Evolutionary conservation across 129 eudicot genomes (phyloP).

Genomic region (Artemisia annua): DNA sequence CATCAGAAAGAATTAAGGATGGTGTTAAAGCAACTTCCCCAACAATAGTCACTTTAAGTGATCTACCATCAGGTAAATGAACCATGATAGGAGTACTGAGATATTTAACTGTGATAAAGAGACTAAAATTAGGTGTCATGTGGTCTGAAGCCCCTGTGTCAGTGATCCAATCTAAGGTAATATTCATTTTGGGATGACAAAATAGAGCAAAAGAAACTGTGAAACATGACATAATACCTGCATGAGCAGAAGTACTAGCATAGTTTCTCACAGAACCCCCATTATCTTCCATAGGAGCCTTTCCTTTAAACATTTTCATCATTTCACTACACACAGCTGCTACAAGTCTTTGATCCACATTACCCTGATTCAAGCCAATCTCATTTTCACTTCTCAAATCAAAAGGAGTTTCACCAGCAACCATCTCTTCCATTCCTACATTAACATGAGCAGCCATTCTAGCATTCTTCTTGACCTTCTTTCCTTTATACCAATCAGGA

Average conservation of each 20-base stretch:
- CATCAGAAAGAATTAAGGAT: too few species aligned
- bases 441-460: neutral
- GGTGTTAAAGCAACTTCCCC: too few species aligned
- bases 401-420: neutral
- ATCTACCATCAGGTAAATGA: too few species aligned
- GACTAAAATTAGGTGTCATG: neutral
- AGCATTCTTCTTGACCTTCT: neutral
- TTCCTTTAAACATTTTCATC: neutral
- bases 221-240: neutral
- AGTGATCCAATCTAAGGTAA: neutral
- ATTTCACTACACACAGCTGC: neutral
- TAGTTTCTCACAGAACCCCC: neutral
- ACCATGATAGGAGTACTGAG: too few species aligned
- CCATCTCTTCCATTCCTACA: neutral
- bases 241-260: neutral
- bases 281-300: neutral
- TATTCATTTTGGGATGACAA: too few species aligned
- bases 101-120: neutral
- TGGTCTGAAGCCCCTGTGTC: neutral
- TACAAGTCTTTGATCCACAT: neutral
- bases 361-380: neutral
- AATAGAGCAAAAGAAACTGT: neutral
- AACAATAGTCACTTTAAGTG: too few species aligned
- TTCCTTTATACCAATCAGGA: neutral
- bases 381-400: neutral